Percentiles rank a stretch among this genome's conserved stretches.
Conservation (phyloP, 768 basidiomycete genomes). For the Leucosporidium creatinivorum region DNA sequence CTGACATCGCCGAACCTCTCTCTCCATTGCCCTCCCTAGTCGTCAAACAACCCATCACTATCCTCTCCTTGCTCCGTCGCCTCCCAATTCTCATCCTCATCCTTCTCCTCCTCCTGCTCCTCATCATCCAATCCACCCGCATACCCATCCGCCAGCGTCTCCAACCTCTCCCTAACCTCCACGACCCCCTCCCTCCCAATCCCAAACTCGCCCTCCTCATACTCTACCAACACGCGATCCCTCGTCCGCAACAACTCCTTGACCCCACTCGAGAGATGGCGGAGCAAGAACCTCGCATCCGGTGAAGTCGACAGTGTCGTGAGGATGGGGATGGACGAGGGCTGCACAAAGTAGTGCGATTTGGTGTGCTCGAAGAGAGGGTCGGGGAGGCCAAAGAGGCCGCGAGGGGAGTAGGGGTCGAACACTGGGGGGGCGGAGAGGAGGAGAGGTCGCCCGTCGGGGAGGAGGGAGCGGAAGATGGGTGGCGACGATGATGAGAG, state of each 20-base stretch:
- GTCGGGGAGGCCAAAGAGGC: slow-evolving; percentile 24
- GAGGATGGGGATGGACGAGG: slow-evolving; percentile 13
- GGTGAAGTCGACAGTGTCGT: slow-evolving; percentile 21
- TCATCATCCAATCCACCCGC: background rate
- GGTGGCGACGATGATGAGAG: slow-evolving; percentile 4
- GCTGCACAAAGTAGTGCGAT: slow-evolving; percentile 17
- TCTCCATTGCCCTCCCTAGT: too few species aligned
- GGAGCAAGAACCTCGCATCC: background rate
- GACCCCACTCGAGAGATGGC: background rate
- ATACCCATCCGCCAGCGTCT: slow-evolving; percentile 16
- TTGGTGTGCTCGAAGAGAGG: slow-evolving; percentile 3
- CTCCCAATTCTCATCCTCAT: slow-evolving; percentile 13
- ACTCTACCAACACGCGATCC: slow-evolving; percentile 18
- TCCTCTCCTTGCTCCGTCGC: too few species aligned
- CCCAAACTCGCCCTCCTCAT: slow-evolving; percentile 23
- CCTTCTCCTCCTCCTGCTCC: background rate
- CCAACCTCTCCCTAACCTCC: slow-evolving; percentile 21
- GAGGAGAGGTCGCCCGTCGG: slow-evolving; percentile 17
- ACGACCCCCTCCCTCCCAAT: slow-evolving; percentile 19
- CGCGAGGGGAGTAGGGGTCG: slow-evolving; percentile 10
- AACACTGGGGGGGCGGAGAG: slow-evolving; percentile 3
- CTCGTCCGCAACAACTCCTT: slow-evolving; percentile 16
- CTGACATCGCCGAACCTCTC: too few species aligned
- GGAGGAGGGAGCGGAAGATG: slow-evolving; percentile 25
- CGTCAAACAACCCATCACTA: too few species aligned